Evolutionary conservation across 78 protist species (phyloP), one percentile per base, ranked within the genome.

Genomic region (Paulinella micropora): DNA sequence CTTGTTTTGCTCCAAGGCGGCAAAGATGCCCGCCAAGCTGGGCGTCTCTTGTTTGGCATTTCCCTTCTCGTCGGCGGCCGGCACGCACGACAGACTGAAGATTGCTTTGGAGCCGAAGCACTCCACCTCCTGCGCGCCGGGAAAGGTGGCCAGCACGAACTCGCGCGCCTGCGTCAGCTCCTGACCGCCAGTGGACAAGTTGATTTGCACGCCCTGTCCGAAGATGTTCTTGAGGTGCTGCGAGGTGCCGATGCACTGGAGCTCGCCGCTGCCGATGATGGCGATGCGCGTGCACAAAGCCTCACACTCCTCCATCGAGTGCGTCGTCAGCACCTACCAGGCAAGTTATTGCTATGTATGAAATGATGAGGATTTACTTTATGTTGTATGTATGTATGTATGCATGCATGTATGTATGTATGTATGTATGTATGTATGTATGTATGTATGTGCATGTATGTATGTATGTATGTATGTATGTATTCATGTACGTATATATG

Each of bases 231-330:
- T 83, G 9, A 83, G 37, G 86, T 83, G 92, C 39, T 69, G 85
- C 23, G 35, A 0, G 23, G 91, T 0, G n/a, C 93, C 93, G 36
- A 91, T 6, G 51, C 91, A 91, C 51, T 86, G 35, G 28, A 91
- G 79, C 64, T 1, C 0, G 29, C 93, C 93, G 34, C 37, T 39
- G 79, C 67, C 94, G 93, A 94, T 92, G 86, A 94, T 91, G 84
- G 89, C 94, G 28, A 94, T 86, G 26, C 93, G 82, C 3, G 32
- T 31, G 64, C 94, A 89, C 34, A 92, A 40, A 32, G 92, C 93
- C 39, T 91, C 93, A 40, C 90, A 84, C 88, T 94, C 95, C 89
- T 83, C 96, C 96, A 83, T 92, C 39, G 89, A 90, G 73, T 90
- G 94, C 0, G 94, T 85, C n/a, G 97, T 96, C n/a, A 95, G 81